These are phyloP conservation scores for Serendipita sp. DNA, from an alignment of 768 basidiomycete genomes.

Conservation along the genomic window DNA sequence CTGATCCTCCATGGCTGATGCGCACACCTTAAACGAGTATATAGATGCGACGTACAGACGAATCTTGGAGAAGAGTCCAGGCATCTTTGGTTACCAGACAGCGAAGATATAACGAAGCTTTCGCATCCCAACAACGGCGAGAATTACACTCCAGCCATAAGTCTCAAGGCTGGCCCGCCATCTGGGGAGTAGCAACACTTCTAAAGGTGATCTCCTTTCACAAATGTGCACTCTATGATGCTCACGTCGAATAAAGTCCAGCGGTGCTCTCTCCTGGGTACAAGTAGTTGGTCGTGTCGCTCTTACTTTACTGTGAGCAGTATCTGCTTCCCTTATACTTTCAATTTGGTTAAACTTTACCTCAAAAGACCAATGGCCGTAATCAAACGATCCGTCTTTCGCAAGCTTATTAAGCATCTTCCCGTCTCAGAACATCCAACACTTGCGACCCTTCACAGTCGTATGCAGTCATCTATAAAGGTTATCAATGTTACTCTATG, in stretches of 20 bases:
- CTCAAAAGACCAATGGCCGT: slow-evolving; percentile 35
- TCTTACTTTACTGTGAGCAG: slow-evolving; percentile 40
- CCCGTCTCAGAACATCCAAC: slow-evolving; percentile 7
- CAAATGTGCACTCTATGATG: background rate
- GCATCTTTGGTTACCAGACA: background rate
- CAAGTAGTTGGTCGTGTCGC: slow-evolving; percentile 55
- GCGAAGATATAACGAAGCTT: background rate
- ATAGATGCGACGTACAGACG: background rate
- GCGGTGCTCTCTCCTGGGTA: slow-evolving; percentile 54
- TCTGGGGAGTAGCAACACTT: slow-evolving; percentile 42
- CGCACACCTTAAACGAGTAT: background rate
- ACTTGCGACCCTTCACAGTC: background rate
- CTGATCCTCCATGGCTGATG: background rate
- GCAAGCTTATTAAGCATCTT: slow-evolving; percentile 28
- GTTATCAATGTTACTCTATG: slow-evolving; percentile 13
- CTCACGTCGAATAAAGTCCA: slow-evolving; percentile 31
- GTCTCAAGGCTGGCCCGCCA: slow-evolving; percentile 24
- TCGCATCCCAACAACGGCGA: background rate
- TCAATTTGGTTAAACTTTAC: too few species aligned
- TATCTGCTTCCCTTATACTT: too few species aligned
- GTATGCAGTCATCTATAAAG: slow-evolving; percentile 5
- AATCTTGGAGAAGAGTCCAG: background rate
- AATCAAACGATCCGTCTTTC: slow-evolving; percentile 38
- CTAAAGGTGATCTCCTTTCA: slow-evolving; percentile 39
- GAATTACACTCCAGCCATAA: slow-evolving; percentile 28